Base-by-base conservation (phyloP, 208 protist species). In the Lotmaria passim region DNA sequence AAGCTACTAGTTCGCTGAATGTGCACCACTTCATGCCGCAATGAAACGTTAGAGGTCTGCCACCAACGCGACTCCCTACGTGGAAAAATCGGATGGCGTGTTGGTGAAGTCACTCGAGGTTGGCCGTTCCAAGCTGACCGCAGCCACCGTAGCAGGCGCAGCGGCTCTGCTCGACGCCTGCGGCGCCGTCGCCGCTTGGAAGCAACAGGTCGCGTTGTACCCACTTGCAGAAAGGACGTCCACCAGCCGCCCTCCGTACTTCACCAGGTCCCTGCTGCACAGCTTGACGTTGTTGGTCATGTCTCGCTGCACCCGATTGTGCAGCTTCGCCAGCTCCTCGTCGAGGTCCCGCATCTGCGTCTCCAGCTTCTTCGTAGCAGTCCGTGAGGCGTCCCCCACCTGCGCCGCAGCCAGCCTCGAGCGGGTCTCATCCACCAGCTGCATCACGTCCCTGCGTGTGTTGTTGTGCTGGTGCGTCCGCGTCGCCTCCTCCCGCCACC, bases 391-490 rank as follows among this genome's bases (percentile, higher is more conserved):
- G 12, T 39, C 36, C 36, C 12, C 12, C 8, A 6, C 12, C 6
- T 12, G 36, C 8, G 36, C 36, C 36, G 12, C 8, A 6, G 6
- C 36, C 43, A 24, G 43, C 43, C n/a, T 48, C n/a, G 43, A 48
- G 43, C n/a, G 11, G 43, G 17, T n/a, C 43, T 48, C 43, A 7
- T n/a, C 43, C 17, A 48, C 5, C 11, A 48, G 43, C 43, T 48
- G 43, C 43, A 6, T 6, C 6, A 48, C 17, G 4, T 52, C 47
- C 17, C 10, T 52, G 7, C 47, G 47, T 30, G 47, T 15, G 7
- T 30, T 52, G 47, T 52, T 52, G 47, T 52, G 43, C 43, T 48
- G 43, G 5, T 48, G 43, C 11, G 43, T 48, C 17, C 43, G 43
- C n/a, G n/a, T 48, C 43, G n/a, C 17, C 43, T 48, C 43, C 43